A percentile compares a stretch with the other conserved stretches of the same genome.
Conservation (phyloP, 345 rosid genomes). For the thale cress (Arabidopsis thaliana) region TAIR10.1 NC_003075.7:18116501-18117000, state of each 20-base stretch:
- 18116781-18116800: slow-evolving; percentile 88
- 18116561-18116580: too few species aligned
- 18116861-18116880: slow-evolving; percentile 45
- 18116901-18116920: slow-evolving; percentile 72
- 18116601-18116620: not conserved
- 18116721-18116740: not conserved
- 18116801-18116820: slow-evolving; percentile 95
- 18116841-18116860: slow-evolving; percentile 55
- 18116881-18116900: slow-evolving; percentile 58
- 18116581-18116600: too few species aligned
- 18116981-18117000: slow-evolving; percentile 95
- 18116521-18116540: not conserved
- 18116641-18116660: not conserved
- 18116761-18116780: not conserved
- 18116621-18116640: not conserved
- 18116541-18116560: not conserved
- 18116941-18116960: slow-evolving; percentile 98
- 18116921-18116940: slow-evolving; percentile 68
- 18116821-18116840: slow-evolving; percentile 73
- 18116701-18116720: not conserved
- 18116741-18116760: not conserved
- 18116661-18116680: not conserved
- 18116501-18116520: not conserved
- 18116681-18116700: not conserved
- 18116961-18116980: slow-evolving; percentile 93